Evolutionary conservation across 1,139 yeast genomes (phyloP).

Genomic region (Suhomyces wounanorum): DNA sequence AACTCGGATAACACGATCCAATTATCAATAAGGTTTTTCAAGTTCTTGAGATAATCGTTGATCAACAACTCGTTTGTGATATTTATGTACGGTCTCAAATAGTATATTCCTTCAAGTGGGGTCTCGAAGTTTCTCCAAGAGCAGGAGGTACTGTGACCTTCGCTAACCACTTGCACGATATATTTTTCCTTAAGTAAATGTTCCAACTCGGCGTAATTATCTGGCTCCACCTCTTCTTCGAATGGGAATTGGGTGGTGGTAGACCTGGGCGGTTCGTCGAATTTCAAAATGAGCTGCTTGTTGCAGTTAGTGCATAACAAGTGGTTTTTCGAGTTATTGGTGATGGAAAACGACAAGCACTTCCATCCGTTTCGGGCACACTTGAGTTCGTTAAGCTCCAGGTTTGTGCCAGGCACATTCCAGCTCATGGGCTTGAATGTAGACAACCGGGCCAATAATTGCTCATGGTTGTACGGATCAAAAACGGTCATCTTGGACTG

Average conservation of each 20-base stretch:
- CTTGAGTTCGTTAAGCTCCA: constrained; percentile 32
- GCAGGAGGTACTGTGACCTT: constrained; percentile 36
- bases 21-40: constrained; percentile 35
- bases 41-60: constrained; percentile 29
- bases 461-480: constrained; percentile 37
- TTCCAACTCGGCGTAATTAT: constrained; percentile 23
- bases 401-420: constrained; percentile 27
- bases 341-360: constrained; percentile 32
- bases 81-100: constrained; percentile 37
- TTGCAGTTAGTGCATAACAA: constrained; percentile 39
- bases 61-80: constrained; percentile 34
- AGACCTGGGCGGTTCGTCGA: constrained; percentile 16
- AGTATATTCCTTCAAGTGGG: constrained; percentile 38
- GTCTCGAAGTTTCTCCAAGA: constrained; percentile 43
- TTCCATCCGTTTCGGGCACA: constrained; percentile 49
- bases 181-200: constrained; percentile 27
- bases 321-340: constrained; percentile 31
- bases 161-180: constrained; percentile 22
- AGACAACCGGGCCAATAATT: constrained; percentile 30
- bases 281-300: constrained; percentile 31
- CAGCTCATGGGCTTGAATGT: constrained; percentile 40
- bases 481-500: constrained; percentile 23
- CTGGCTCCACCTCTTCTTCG: constrained; percentile 10
- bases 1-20: constrained; percentile 21
- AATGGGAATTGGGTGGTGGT: constrained; percentile 6